phyloP scores from a whole-genome alignment of 2,329 filamentous ascomycete species.

The Emericellopsis atlantica region DNA sequence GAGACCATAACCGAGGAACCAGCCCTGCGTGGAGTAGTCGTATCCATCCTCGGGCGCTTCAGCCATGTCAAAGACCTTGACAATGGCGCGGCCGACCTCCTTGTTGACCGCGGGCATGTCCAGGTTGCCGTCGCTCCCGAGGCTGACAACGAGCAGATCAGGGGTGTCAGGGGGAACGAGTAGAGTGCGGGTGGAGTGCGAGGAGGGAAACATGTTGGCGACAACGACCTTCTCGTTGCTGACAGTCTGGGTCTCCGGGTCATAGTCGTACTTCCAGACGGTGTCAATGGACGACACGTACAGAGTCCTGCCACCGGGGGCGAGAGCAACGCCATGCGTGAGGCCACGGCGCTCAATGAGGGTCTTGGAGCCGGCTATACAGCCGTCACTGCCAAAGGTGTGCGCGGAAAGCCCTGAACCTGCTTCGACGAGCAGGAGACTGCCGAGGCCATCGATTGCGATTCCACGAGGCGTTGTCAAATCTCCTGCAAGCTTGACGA shows the following conservation, averaged over 20 bases:
- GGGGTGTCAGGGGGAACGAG: constrained; percentile 20
- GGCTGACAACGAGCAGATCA: constrained; percentile 22
- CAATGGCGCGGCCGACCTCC: constrained; percentile 16
- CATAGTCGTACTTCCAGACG: constrained; percentile 45
- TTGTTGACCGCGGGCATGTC: constrained; percentile 20
- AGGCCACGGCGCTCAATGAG: constrained; percentile 20
- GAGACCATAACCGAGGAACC: constrained; percentile 28
- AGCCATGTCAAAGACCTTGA: constrained; percentile 27
- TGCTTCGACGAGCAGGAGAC: constrained; percentile 23
- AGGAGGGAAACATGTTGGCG: constrained; percentile 22
- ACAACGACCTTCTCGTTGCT: constrained; percentile 26
- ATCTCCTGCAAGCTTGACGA: constrained; percentile 24
- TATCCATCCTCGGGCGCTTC: constrained; percentile 20
- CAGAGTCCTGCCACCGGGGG: constrained; percentile 23
- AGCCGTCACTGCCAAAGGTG: constrained; percentile 25
- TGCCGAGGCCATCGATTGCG: constrained; percentile 20
- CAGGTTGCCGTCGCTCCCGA: constrained; percentile 24
- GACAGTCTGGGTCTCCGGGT: constrained; percentile 31
- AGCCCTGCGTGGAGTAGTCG: constrained; percentile 24
- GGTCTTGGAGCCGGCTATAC: constrained; percentile 22
- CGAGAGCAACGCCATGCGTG: constrained; percentile 26
- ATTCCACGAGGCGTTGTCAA: constrained; percentile 21
- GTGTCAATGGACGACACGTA: constrained; percentile 24
- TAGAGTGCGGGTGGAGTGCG: constrained; percentile 24
- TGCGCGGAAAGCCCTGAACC: constrained; percentile 23